Percentiles rank a stretch among this genome's conserved stretches.
phyloP scores from a whole-genome alignment of 164 flowering plant genomes.

The Umbellularia californica region DNA sequence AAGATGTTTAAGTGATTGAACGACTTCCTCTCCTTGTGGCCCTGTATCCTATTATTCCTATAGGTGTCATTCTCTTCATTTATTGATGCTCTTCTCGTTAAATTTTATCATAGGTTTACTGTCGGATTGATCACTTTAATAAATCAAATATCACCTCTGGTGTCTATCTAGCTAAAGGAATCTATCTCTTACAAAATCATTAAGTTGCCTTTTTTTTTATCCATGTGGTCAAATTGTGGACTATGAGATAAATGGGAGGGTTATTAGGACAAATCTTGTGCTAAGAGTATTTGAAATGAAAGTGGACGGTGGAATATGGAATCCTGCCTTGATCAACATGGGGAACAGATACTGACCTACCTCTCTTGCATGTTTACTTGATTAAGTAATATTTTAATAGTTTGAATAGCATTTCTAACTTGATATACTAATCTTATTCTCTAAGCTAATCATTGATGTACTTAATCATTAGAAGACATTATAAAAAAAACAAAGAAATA shows the following conservation, averaged over 20 bases:
- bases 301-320: background rate
- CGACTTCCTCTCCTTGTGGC: no score
- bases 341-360: conserved; percentile 1
- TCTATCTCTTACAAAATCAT: no score
- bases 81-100: no score
- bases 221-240: no score
- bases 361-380: background rate
- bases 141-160: no score
- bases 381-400: background rate
- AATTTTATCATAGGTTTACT: no score
- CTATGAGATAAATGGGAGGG: no score
- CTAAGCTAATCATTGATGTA: background rate
- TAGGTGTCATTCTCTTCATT: no score
- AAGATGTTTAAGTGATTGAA: no score
- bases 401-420: background rate
- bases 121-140: background rate
- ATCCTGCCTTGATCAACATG: background rate
- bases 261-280: background rate
- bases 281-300: background rate
- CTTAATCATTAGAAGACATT: background rate
- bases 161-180: no score
- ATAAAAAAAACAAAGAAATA: background rate
- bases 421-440: background rate
- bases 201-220: no score
- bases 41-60: no score